Conservation (phyloP, 345 rosid species). For the Sapria himalayana region DNA sequence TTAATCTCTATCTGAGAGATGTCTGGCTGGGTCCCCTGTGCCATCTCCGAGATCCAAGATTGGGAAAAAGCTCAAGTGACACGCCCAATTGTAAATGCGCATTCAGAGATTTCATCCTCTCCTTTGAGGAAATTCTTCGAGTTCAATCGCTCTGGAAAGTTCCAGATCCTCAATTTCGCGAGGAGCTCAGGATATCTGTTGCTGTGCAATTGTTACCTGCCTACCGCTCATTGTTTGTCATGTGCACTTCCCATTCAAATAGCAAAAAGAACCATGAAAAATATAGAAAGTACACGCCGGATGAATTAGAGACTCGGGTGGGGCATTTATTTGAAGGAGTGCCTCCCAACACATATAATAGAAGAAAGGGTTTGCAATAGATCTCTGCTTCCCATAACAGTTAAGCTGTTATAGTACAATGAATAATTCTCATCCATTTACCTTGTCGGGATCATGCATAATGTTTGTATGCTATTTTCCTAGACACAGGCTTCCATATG, state of each 20-base stretch:
- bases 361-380: no score
- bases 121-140: constrained; percentile 77
- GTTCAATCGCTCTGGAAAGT: constrained; percentile 92
- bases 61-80: constrained; percentile 45
- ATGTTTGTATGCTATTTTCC: no score
- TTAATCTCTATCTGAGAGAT: constrained; percentile 81
- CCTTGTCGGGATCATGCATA: no score
- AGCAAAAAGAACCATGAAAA: constrained; percentile 71
- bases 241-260: constrained; percentile 68
- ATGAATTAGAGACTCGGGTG: constrained; percentile 66
- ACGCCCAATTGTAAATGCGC: constrained; percentile 75
- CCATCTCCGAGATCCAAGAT: constrained; percentile 68
- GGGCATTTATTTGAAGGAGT: constrained; percentile 75
- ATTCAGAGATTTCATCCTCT: constrained; percentile 67
- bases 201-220: constrained; percentile 81
- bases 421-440: no score
- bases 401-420: no score
- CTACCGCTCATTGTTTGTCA: constrained; percentile 68
- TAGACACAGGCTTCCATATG: no score
- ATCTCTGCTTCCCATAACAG: no score
- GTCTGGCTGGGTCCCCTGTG: constrained; percentile 62
- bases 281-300: constrained; percentile 83
- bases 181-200: constrained; percentile 79
- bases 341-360: no score
- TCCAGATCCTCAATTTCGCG: constrained; percentile 85